phyloP scores from a whole-genome alignment of 2,329 filamentous ascomycete species.

The Aspergillus sp. region DNA sequence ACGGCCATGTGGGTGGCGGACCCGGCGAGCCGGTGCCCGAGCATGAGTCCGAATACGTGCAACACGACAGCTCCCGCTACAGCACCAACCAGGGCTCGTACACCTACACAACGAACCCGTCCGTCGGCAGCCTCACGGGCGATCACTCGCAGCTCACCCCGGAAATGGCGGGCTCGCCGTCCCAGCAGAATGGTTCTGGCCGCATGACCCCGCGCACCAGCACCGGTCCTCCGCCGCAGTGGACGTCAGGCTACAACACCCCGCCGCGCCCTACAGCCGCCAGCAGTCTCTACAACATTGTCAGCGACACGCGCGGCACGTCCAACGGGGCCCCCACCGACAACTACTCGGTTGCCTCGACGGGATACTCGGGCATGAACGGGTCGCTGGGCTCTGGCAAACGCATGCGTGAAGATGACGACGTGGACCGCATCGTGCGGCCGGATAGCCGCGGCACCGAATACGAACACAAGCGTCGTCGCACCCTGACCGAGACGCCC shows the following conservation, averaged over 20 bases:
- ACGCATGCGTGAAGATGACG: conserved; percentile 63
- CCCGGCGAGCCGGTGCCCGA: conserved; percentile 69
- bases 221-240: conserved; percentile 68
- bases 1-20: conserved; percentile 54
- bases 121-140: conserved; percentile 63
- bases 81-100: conserved; percentile 71
- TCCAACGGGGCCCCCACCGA: conserved; percentile 66
- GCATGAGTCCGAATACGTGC: conserved; percentile 75
- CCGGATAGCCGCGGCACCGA: conserved; percentile 60
- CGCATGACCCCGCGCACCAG: conserved; percentile 82
- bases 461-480: conserved; percentile 70
- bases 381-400: conserved; percentile 58
- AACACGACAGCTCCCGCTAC: conserved; percentile 70
- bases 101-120: conserved; percentile 67
- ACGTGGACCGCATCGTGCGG: conserved; percentile 63
- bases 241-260: conserved; percentile 72
- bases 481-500: conserved; percentile 65
- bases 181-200: conserved; percentile 75
- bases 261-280: conserved; percentile 69
- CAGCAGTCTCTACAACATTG: conserved; percentile 84
- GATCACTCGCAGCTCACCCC: conserved; percentile 76
- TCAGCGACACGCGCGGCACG: conserved; percentile 71
- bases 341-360: conserved; percentile 66
- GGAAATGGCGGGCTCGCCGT: conserved; percentile 78
- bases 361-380: conserved; percentile 59